A percentile compares a stretch with the other conserved stretches of the same genome.
phyloP scores from a whole-genome alignment of 352 stramenopile species.

The Phytophthora fragariae region DNA sequence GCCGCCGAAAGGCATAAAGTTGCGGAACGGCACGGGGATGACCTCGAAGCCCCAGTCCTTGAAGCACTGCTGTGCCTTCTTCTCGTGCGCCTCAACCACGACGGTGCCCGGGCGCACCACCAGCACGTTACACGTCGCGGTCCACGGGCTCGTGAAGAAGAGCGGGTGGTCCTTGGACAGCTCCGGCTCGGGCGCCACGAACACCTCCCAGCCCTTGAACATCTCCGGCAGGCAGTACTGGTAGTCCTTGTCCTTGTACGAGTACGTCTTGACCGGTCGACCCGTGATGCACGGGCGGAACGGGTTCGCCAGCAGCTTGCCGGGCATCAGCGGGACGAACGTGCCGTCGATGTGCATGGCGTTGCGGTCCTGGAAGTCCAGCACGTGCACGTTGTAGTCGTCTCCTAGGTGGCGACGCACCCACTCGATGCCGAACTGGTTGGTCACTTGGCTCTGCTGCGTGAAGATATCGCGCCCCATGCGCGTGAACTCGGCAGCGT shows the following conservation, averaged over 20 bases:
- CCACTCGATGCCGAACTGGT: constrained; percentile 93
- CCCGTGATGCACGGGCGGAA: constrained; percentile 90
- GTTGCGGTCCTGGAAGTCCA: constrained; percentile 93
- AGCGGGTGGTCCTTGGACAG: constrained; percentile 82
- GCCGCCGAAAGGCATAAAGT: constrained; percentile 92
- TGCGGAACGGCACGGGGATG: constrained; percentile 89
- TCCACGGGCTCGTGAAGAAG: constrained; percentile 93
- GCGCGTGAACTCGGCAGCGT: constrained; percentile 91
- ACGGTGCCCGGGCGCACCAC: constrained; percentile 84
- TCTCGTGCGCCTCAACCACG: constrained; percentile 88
- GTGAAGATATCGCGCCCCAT: constrained; percentile 93
- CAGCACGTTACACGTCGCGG: constrained; percentile 91
- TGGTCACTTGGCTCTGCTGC: constrained; percentile 92
- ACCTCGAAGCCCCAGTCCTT: constrained; percentile 91
- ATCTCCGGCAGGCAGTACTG: constrained; percentile 90
- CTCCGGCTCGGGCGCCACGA: constrained; percentile 86
- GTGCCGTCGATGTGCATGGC: constrained; percentile 93
- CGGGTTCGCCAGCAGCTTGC: constrained; percentile 89
- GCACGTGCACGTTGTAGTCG: constrained; percentile 87
- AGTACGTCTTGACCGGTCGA: constrained; percentile 85
- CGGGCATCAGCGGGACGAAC: constrained; percentile 87
- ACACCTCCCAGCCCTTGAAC: constrained; percentile 93
- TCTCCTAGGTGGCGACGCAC: constrained; percentile 87
- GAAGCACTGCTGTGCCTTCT: constrained; percentile 80
- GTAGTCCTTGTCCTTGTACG: constrained; percentile 90